Evolutionary conservation across 352 stramenopile species (phyloP), one percentile per base, ranked within the genome.

Genomic region (Phytophthora pseudosyringae): DNA sequence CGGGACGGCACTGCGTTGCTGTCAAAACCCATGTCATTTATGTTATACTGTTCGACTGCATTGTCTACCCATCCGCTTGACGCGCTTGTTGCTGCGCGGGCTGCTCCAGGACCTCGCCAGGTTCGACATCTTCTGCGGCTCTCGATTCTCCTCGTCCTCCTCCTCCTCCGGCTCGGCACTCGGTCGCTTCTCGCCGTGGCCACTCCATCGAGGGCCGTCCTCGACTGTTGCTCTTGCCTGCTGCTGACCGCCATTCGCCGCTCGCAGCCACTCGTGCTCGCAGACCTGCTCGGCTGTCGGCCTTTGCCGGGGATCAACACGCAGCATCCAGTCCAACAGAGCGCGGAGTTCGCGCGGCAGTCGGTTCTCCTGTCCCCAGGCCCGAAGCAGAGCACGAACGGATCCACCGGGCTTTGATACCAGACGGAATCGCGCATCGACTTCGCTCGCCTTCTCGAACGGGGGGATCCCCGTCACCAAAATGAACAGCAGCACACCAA

Each of bases 401-500:
- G 80, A 82, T 10, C 64, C 64, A 5, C 52, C 58, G 41, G 50
- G 51, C 26, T 61, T 55, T 35, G 75, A 58, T 12, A 91, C 65
- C 5, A 86, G 50, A 2, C 78, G 78, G 60, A 88, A 91, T 7
- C 81, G 80, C 7, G 78, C 78, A 57, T 91, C 81, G 0, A 43
- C 49, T 3, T 88, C 78, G 32, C 53, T 64, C 1, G 80, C 66
- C 8, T 54, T 63, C 61, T 81, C 78, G 11, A 88, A 82, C 5
- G 81, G 81, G 12, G 81, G 80, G 8, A 74, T 76, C 1, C 80
- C 80, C 1, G 76, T 88, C 26, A 83, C 64, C 28, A 90, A 54
- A 50, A 89, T 83, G 45, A 90, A 90, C 48, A 90, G 48, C 46
- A 90, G 48, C 21, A 91, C 76, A 0, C 81, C 81, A 5, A 91